Percentiles rank a stretch among this genome's conserved stretches.
Conservation (phyloP, 2,329 filamentous ascomycete genomes). For the Aspergillus tamarii region DNA sequence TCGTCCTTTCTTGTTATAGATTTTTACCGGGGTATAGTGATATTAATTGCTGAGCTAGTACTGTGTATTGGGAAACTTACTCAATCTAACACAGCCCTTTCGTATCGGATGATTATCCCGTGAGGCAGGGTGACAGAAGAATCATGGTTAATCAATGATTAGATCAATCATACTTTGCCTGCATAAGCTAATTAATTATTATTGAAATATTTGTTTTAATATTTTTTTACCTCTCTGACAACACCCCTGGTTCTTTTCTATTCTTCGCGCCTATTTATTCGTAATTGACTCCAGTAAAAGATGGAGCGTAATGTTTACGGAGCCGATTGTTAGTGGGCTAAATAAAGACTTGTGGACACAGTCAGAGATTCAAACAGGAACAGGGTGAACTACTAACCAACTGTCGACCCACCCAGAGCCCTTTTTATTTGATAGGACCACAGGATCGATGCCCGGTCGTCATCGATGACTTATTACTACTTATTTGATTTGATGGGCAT, state of each 20-base stretch:
- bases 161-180: background rate
- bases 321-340: conserved; percentile 5
- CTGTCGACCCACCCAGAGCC: conserved; percentile 20
- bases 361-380: conserved; percentile 15
- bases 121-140: background rate
- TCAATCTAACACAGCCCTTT: background rate
- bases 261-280: background rate
- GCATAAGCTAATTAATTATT: background rate
- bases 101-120: background rate
- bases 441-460: conserved; percentile 17
- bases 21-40: background rate
- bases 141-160: background rate
- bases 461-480: conserved; percentile 10
- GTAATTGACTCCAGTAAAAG: background rate
- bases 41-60: background rate
- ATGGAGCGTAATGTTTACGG: conserved; percentile 5
- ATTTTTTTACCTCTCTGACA: background rate
- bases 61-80: background rate
- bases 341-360: conserved; percentile 5
- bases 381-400: conserved; percentile 10
- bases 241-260: background rate
- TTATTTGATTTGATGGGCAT: conserved; percentile 19
- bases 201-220: background rate
- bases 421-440: conserved; percentile 22
- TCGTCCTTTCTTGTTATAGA: background rate